phyloP scores from a whole-genome alignment of 2,329 filamentous ascomycete genomes.

The Calonectria henricotiae region DNA sequence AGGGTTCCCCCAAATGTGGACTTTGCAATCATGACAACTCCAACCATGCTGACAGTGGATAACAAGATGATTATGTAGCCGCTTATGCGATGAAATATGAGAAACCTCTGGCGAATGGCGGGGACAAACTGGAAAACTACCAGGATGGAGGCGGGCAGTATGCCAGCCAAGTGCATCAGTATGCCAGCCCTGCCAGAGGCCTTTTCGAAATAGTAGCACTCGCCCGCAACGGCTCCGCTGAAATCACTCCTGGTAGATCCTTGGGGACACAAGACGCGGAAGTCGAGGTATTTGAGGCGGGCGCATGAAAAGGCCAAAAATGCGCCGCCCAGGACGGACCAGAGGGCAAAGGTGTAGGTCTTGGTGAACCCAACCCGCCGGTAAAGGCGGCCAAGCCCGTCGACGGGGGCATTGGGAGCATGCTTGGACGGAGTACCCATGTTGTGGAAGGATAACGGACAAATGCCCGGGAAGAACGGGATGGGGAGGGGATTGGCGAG shows the following conservation, averaged over 20 bases:
- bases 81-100: slow-evolving; percentile 73
- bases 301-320: slow-evolving; percentile 47
- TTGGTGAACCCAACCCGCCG: slow-evolving; percentile 70
- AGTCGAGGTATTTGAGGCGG: slow-evolving; percentile 50
- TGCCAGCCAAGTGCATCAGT: slow-evolving; percentile 62
- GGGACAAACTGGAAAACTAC: slow-evolving; percentile 68
- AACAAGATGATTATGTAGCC: slow-evolving; percentile 72
- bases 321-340: slow-evolving; percentile 64
- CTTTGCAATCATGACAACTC: slow-evolving; percentile 69
- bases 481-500: neutral
- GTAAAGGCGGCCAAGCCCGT: slow-evolving; percentile 55
- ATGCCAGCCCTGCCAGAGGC: slow-evolving; percentile 58
- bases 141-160: slow-evolving; percentile 65
- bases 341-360: slow-evolving; percentile 73
- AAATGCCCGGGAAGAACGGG: neutral
- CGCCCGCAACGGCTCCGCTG: slow-evolving; percentile 54
- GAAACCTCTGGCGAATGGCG: slow-evolving; percentile 62
- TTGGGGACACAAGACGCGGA: slow-evolving; percentile 54
- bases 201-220: slow-evolving; percentile 61
- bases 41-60: slow-evolving; percentile 63
- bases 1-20: slow-evolving; percentile 70
- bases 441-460: slow-evolving; percentile 2
- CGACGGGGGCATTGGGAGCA: neutral
- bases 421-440: slow-evolving; percentile 23
- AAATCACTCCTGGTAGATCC: slow-evolving; percentile 30